A percentile compares a stretch with the other conserved stretches of the same genome.
phyloP scores from a whole-genome alignment of 495 filamentous ascomycete species.

The Neurospora sublineolata region DNA sequence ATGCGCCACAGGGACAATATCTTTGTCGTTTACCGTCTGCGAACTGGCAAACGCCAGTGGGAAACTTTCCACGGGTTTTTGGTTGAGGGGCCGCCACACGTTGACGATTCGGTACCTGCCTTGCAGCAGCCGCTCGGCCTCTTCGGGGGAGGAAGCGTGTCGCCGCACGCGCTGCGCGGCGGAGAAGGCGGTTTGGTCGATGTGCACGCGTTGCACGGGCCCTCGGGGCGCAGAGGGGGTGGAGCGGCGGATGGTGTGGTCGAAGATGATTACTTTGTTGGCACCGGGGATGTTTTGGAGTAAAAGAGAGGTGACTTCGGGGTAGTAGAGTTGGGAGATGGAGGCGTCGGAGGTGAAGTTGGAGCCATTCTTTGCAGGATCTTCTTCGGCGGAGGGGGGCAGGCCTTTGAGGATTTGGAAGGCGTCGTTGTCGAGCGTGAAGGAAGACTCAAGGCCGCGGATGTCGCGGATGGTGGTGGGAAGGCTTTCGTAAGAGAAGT shows the following conservation, averaged over 20 bases:
- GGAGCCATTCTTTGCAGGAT: not conserved
- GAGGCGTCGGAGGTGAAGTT: constrained; percentile 53
- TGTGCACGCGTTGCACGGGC: constrained; percentile 65
- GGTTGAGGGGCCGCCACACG: constrained; percentile 71
- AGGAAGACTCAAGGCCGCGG: constrained; percentile 50
- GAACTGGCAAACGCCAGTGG: constrained; percentile 65
- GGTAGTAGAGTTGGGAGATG: constrained; percentile 66
- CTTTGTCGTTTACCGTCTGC: constrained; percentile 44
- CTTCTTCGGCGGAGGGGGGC: constrained; percentile 35
- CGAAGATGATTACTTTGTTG: constrained; percentile 62
- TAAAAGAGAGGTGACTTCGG: constrained; percentile 61
- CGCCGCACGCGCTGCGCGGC: constrained; percentile 51
- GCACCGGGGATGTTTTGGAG: constrained; percentile 48
- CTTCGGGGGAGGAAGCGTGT: constrained; percentile 41
- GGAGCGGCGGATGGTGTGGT: constrained; percentile 75
- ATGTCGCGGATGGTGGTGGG: constrained; percentile 52
- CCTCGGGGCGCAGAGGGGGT: constrained; percentile 38
- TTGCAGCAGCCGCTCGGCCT: constrained; percentile 44
- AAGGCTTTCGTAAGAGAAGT: constrained; percentile 45
- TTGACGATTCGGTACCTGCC: constrained; percentile 74
- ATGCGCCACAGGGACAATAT: constrained; percentile 63
- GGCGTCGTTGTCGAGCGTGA: constrained; percentile 60
- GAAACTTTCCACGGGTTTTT: constrained; percentile 51
- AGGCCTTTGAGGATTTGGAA: constrained; percentile 51
- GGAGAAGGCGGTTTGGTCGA: constrained; percentile 67